Percentiles rank a stretch among this genome's conserved stretches.
Conservation (phyloP, 805 yeast species). For the Sungouiozyma intestinalis region DNA sequence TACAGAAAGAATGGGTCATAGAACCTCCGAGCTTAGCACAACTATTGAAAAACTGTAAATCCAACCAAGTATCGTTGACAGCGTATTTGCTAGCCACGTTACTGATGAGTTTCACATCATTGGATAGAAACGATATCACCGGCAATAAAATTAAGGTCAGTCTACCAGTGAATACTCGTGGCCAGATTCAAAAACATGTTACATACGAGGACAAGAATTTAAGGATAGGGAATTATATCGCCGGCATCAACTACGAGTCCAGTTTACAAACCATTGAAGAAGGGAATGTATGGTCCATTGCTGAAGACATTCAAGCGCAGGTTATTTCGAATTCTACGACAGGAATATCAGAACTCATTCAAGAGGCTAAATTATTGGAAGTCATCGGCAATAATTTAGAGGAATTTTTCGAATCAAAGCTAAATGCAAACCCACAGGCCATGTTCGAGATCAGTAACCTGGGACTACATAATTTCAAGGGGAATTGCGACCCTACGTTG, state of each 20-base stretch:
- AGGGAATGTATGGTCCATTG: conserved; percentile 11
- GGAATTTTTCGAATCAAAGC: conserved; percentile 12
- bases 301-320: conserved; percentile 6
- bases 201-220: conserved; percentile 3
- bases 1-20: conserved; percentile 11
- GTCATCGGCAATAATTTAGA: conserved; percentile 7
- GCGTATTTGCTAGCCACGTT: conserved; percentile 13
- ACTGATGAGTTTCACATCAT: not conserved
- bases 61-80: conserved; percentile 15
- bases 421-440: conserved; percentile 12
- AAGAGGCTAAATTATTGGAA: conserved; percentile 17
- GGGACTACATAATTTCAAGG: conserved; percentile 15
- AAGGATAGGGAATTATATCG: conserved; percentile 20
- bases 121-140: not conserved
- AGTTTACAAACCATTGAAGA: conserved; percentile 1
- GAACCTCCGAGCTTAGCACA: conserved; percentile 6
- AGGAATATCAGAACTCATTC: conserved; percentile 9
- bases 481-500: conserved; percentile 1
- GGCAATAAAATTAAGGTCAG: conserved; percentile 8
- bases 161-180: conserved; percentile 22
- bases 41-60: conserved; percentile 14
- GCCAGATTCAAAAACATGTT: conserved; percentile 5
- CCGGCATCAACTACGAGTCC: conserved; percentile 7
- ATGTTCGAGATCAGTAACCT: conserved; percentile 25
- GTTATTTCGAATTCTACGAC: conserved; percentile 3